A percentile compares a stretch with the other conserved stretches of the same genome.
phyloP scores from a whole-genome alignment of 768 basidiomycete genomes.

The Kondoa subrosea region DNA sequence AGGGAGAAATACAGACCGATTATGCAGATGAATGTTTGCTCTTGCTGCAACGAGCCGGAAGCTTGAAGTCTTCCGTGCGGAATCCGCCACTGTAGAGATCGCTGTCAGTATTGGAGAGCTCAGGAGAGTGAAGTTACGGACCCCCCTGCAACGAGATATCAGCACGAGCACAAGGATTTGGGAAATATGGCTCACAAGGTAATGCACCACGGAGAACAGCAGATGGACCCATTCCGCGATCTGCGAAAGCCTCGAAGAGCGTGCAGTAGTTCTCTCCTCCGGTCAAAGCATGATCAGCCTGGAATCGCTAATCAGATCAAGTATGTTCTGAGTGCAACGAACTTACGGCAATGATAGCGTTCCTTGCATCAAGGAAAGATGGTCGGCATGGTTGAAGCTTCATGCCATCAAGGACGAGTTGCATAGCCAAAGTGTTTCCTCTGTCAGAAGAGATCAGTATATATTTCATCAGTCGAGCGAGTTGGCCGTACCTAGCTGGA shows the following conservation, averaged over 20 bases:
- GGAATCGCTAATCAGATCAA: neutral
- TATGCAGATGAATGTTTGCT: neutral
- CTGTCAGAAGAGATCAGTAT: constrained; percentile 9
- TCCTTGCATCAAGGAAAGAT: constrained; percentile 20
- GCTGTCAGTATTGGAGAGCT: too few species aligned
- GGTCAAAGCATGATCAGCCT: constrained; percentile 55
- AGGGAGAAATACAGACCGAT: neutral
- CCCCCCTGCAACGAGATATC: too few species aligned
- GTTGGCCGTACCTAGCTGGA: neutral
- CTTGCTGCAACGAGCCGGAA: neutral
- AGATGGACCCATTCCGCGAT: constrained; percentile 62
- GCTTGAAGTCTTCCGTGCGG: neutral
- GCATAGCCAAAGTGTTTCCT: constrained; percentile 22
- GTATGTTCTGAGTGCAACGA: neutral
- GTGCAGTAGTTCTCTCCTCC: constrained; percentile 82
- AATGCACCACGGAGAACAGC: constrained; percentile 49
- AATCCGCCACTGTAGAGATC: neutral
- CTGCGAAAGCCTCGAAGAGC: constrained; percentile 69
- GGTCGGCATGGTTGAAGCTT: constrained; percentile 88
- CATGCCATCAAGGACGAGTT: constrained; percentile 77
- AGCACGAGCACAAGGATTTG: too few species aligned
- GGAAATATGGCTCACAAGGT: neutral
- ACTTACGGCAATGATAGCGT: constrained; percentile 19
- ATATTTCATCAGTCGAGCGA: neutral
- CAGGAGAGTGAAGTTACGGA: too few species aligned